Percentiles rank a stretch among this genome's conserved stretches.
Conservation (phyloP, 2,329 filamentous ascomycete species). For the Chaetomiaceae sp. region DNA sequence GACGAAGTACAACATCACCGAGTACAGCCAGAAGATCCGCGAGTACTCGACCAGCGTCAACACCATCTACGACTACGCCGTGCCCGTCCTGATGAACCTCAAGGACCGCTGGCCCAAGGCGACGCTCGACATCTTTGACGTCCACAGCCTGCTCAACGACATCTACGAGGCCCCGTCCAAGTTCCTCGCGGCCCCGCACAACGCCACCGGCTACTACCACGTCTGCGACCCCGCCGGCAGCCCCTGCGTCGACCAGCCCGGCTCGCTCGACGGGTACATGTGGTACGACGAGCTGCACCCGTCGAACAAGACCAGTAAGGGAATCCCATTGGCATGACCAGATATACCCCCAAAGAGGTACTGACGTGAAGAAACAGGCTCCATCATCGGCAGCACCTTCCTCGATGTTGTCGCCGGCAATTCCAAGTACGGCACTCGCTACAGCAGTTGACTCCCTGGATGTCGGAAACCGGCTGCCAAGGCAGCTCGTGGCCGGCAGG, state of each 20-base stretch:
- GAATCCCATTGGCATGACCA: no score
- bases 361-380: slow-evolving; percentile 24
- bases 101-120: slow-evolving; percentile 51
- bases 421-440: slow-evolving; percentile 38
- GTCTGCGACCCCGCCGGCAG: slow-evolving; percentile 41
- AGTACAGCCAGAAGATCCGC: slow-evolving; percentile 43
- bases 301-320: slow-evolving; percentile 55
- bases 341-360: neutral
- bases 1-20: slow-evolving; percentile 42
- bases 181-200: slow-evolving; percentile 60
- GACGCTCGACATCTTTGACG: slow-evolving; percentile 61
- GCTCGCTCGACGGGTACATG: slow-evolving; percentile 55
- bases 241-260: slow-evolving; percentile 36
- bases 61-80: slow-evolving; percentile 45
- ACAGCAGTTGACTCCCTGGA: slow-evolving; percentile 8
- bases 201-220: slow-evolving; percentile 55
- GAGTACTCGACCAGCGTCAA: slow-evolving; percentile 49
- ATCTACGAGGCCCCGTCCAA: slow-evolving; percentile 55
- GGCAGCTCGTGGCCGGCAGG: no score
- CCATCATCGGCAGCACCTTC: slow-evolving; percentile 39
- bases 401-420: slow-evolving; percentile 36
- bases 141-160: slow-evolving; percentile 59
- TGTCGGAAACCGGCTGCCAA: no score
- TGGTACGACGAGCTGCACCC: slow-evolving; percentile 74
- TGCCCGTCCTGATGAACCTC: slow-evolving; percentile 41